Evolutionary conservation across 176 grass and related monocot species (phyloP).

Genomic region (Puya raimondii): DNA sequence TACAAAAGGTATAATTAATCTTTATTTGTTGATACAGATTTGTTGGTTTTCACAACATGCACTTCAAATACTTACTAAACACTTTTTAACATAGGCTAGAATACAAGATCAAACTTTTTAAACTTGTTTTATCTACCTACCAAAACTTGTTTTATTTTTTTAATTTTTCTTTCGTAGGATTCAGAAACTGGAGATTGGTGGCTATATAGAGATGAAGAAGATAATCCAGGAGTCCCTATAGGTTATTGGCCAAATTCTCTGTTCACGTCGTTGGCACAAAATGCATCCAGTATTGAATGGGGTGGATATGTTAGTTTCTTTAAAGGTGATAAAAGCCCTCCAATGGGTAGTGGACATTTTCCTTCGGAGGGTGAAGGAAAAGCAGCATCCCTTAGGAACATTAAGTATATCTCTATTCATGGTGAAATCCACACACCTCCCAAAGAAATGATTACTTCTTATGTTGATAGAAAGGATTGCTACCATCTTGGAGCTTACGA

Average conservation of each 20-base stretch:
- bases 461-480: background rate
- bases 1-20: background rate
- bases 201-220: conserved; percentile 7
- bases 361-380: conserved; percentile 2
- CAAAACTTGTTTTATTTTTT: too few species aligned
- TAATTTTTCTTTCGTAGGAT: conserved; percentile 6
- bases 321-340: conserved; percentile 18
- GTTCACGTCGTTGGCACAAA: conserved; percentile 2
- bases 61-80: too few species aligned
- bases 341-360: conserved; percentile 23
- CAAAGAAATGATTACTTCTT: background rate
- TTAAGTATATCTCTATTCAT: background rate
- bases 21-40: background rate
- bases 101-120: too few species aligned
- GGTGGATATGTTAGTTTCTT: conserved; percentile 4
- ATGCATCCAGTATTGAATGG: conserved; percentile 14
- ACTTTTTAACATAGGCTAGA: too few species aligned
- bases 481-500: background rate
- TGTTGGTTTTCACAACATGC: too few species aligned
- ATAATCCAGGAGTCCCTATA: background rate
- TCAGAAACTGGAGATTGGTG: conserved; percentile 18
- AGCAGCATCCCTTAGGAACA: conserved; percentile 19
- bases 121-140: too few species aligned
- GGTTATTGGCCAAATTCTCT: conserved; percentile 18
- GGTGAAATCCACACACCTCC: background rate